Evolutionary conservation across 1,284 basidiomycete genomes (phyloP).

Genomic region (Boletus semigastroideus): DNA sequence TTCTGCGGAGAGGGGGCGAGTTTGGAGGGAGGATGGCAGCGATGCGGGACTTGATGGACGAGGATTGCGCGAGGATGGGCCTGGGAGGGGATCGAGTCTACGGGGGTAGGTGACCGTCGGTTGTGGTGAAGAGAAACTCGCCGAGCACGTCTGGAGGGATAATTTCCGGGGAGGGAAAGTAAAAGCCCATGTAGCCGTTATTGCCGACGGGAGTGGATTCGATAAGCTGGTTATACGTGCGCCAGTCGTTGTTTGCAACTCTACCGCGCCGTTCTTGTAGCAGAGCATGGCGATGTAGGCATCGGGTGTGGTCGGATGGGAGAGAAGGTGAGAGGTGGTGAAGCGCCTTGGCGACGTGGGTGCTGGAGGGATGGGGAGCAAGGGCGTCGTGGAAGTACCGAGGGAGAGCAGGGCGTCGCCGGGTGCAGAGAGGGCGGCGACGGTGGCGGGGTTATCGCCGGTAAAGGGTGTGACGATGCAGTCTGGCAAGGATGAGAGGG

Average conservation of each 20-base stretch:
- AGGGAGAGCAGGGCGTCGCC: slow-evolving; percentile 86
- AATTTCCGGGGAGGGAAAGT: slow-evolving; percentile 11
- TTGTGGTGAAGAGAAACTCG: slow-evolving; percentile 6
- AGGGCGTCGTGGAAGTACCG: slow-evolving; percentile 89
- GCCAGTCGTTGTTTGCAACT: slow-evolving; percentile 56
- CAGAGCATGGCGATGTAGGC: slow-evolving; percentile 79
- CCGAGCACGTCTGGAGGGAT: slow-evolving; percentile 6
- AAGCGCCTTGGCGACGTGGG: slow-evolving; percentile 63
- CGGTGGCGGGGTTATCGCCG: slow-evolving; percentile 90
- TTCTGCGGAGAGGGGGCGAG: slow-evolving; percentile 58
- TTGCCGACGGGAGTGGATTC: slow-evolving; percentile 1
- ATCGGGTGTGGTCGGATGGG: slow-evolving; percentile 61
- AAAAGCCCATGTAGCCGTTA: not conserved
- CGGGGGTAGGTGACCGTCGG: not conserved
- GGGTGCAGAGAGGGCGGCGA: slow-evolving; percentile 77
- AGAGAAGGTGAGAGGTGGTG: slow-evolving; percentile 71
- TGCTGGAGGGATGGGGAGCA: slow-evolving; percentile 71
- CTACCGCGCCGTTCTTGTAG: slow-evolving; percentile 80
- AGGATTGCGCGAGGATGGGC: slow-evolving; percentile 81
- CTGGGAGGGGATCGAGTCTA: slow-evolving; percentile 42
- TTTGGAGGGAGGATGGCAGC: slow-evolving; percentile 63
- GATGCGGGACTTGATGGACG: slow-evolving; percentile 69
- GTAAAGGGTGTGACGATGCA: slow-evolving; percentile 86
- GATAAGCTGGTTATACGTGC: slow-evolving; percentile 4
- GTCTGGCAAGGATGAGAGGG: slow-evolving; percentile 44